Evolutionary conservation across 805 yeast species (phyloP), one percentile per base, ranked within the genome.

Genomic region (Metschnikowia peoriensis): DNA sequence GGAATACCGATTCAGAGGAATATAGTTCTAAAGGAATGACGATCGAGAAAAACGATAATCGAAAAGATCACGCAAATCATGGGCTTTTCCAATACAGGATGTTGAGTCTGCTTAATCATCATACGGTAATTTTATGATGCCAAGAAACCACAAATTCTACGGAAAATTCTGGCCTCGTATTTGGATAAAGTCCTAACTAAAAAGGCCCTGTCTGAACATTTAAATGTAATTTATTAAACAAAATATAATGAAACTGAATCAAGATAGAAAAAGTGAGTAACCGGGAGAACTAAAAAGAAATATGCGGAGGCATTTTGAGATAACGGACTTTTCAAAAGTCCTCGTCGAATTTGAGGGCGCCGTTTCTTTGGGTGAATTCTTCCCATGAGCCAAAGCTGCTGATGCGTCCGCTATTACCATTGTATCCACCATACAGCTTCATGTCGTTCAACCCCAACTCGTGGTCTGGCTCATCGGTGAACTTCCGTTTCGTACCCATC

Each of bases 291-390:
- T 41, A 34, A 41, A 41, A 28, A 12, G 34, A 11, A 7, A 7
- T n/a, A 14, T 22, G 28, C 28, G 12, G 14, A 11, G 14, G 27
- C n/a, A 10, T 7, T 6, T 28, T 22, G 22, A 22, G 4, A 22
- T 22, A 44, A 27, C 6, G 39, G 28, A 14, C 46, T 49, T 44
- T 29, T 62, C 63, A 80, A 56, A 81, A 80, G 38, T 79, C 82
- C 54, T 80, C 84, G 56, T 77, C 64, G 55, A 80, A 78, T 42
- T 65, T 66, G 41, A 81, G 66, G 11, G 71, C 69, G 14, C 83
- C 84, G 56, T 79, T 77, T 46, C 66, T 66, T n/a, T 59, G 57
- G 41, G 66, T 60, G 54, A 66, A 75, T 44, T 57, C 57, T 42
- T 57, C 62, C 46, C 52, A 54, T 14, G 55, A 47, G 32, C 50